These are phyloP conservation scores for Gnomoniopsis sp. DNA, from an alignment of 2,329 filamentous ascomycete genomes.

Conservation along the genomic window DNA sequence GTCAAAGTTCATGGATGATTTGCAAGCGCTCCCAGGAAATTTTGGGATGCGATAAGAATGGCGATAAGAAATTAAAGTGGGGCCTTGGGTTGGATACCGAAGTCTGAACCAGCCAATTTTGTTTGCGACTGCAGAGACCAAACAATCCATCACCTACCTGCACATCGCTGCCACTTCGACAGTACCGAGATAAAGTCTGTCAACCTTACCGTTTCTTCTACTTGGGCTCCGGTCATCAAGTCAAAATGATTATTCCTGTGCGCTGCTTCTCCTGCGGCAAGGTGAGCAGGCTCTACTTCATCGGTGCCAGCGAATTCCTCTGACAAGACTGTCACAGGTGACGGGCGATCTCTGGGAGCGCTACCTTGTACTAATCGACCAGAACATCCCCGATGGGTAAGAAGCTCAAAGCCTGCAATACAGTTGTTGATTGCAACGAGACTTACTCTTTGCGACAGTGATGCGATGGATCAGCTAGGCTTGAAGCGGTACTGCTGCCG, in stretches of 20 bases:
- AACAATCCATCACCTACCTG: not conserved
- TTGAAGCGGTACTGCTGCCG: constrained; percentile 97
- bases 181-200: constrained; percentile 33
- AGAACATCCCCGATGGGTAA: constrained; percentile 71
- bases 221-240: constrained; percentile 12
- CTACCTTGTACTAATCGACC: constrained; percentile 84
- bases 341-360: constrained; percentile 96
- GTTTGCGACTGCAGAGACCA: not conserved
- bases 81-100: not conserved
- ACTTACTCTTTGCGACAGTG: constrained; percentile 50
- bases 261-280: constrained; percentile 99
- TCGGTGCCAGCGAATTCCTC: constrained; percentile 17
- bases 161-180: constrained; percentile 17
- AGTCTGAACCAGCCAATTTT: not conserved
- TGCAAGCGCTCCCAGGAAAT: constrained; percentile 15
- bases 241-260: constrained; percentile 94
- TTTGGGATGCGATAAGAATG: constrained; percentile 13
- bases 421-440: constrained; percentile 17
- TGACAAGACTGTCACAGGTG: constrained; percentile 61
- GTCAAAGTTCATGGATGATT: constrained; percentile 22
- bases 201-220: not conserved
- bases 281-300: constrained; percentile 52
- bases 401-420: constrained; percentile 23
- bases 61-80: constrained; percentile 14
- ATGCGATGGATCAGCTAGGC: constrained; percentile 92